Evolutionary conservation across 2,329 filamentous ascomycete genomes (phyloP).

Genomic region (Aspergillus texensis): DNA sequence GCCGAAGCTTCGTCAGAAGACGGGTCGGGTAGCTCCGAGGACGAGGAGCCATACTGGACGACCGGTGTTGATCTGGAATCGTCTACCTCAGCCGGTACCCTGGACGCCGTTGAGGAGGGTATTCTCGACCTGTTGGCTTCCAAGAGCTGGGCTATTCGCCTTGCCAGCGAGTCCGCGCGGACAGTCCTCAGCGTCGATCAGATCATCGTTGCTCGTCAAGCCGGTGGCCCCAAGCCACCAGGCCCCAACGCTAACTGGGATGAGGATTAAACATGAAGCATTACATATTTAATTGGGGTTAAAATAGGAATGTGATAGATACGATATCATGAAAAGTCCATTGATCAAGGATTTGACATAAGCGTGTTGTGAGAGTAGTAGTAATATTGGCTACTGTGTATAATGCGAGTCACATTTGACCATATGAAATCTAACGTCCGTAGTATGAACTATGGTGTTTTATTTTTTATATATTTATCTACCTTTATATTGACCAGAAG

Average conservation of each 20-base stretch:
- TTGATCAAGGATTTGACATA: conserved; percentile 8
- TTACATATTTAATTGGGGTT: conserved; percentile 12
- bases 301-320: conserved; percentile 30
- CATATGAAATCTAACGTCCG: not conserved
- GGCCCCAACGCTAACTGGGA: conserved; percentile 85
- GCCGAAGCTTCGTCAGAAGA: conserved; percentile 33
- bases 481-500: not conserved
- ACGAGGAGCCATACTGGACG: conserved; percentile 80
- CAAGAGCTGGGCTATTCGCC: conserved; percentile 96
- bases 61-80: conserved; percentile 96
- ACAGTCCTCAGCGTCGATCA: conserved; percentile 97
- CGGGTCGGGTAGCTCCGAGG: conserved; percentile 44
- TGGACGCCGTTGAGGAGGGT: conserved; percentile 84
- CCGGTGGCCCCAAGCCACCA: conserved; percentile 94
- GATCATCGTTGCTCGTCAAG: conserved; percentile 97
- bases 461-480: too few relatives aligned
- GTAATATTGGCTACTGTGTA: conserved; percentile 7
- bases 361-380: conserved; percentile 9
- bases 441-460: not conserved
- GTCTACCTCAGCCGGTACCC: conserved; percentile 73
- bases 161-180: conserved; percentile 91
- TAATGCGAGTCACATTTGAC: conserved; percentile 4
- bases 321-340: conserved; percentile 36
- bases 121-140: conserved; percentile 90
- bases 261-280: conserved; percentile 55